These are phyloP conservation scores for Lentinula sp. DNA, from an alignment of 768 basidiomycete species.

Conservation along the genomic window DNA sequence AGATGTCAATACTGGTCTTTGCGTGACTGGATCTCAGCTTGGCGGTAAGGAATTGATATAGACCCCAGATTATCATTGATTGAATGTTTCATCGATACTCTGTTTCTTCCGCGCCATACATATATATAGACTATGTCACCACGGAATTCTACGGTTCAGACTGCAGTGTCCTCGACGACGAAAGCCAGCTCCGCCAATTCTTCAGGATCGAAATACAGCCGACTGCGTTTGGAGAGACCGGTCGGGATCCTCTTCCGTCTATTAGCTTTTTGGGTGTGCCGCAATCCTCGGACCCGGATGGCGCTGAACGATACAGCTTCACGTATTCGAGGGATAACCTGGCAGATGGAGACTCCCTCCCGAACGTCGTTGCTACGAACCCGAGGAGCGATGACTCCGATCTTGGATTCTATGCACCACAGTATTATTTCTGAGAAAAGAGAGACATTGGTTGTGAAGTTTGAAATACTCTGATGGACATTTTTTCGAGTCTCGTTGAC, in stretches of 20 bases:
- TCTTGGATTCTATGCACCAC: background rate
- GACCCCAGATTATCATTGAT: too few species aligned
- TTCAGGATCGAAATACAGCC: background rate
- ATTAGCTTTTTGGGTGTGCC: background rate
- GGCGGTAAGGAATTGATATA: background rate
- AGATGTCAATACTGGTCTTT: background rate
- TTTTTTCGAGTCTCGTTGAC: too few species aligned
- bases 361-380: background rate
- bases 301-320: background rate
- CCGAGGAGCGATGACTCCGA: background rate
- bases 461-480: too few species aligned
- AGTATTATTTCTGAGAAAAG: background rate
- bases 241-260: background rate
- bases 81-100: too few species aligned
- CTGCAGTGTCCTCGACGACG: background rate
- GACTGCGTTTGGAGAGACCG: background rate
- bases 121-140: background rate
- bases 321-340: background rate
- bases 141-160: background rate
- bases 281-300: background rate
- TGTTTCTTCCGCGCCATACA: background rate
- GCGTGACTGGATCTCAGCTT: background rate
- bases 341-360: background rate
- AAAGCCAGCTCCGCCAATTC: background rate
- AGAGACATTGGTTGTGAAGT: background rate